phyloP scores from a whole-genome alignment of 768 basidiomycete species.

The Mycena rosella region DNA sequence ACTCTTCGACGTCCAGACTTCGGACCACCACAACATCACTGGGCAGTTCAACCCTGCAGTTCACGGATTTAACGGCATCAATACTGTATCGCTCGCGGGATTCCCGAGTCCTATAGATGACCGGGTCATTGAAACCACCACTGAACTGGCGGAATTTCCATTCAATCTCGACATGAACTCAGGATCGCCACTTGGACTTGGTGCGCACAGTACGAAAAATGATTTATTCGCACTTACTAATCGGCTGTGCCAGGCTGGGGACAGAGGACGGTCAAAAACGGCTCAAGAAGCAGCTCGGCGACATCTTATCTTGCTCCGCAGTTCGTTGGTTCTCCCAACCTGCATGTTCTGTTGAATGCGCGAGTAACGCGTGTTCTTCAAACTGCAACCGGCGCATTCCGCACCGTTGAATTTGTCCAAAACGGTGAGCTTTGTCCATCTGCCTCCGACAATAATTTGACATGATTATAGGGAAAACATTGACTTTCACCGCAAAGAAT shows the following conservation, averaged over 20 bases:
- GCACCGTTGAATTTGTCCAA: slow-evolving; percentile 3
- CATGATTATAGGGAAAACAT: neutral
- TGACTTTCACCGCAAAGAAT: slow-evolving; percentile 39
- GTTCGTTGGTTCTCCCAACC: neutral
- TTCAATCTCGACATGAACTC: slow-evolving; percentile 36
- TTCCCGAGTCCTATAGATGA: slow-evolving; percentile 38
- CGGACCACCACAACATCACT: slow-evolving; percentile 44
- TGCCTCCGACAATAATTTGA: neutral
- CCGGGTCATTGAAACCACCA: slow-evolving; percentile 40
- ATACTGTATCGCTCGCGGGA: slow-evolving; percentile 38
- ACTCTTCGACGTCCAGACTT: slow-evolving; percentile 37
- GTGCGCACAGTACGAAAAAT: slow-evolving; percentile 6
- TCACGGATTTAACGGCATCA: slow-evolving; percentile 44
- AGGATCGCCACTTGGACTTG: slow-evolving; percentile 31
- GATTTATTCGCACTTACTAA: neutral
- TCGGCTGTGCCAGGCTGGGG: slow-evolving; percentile 30
- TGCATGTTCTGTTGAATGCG: slow-evolving; percentile 30
- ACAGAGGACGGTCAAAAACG: neutral
- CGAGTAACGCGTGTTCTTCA: slow-evolving; percentile 39
- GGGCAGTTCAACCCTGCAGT: slow-evolving; percentile 41
- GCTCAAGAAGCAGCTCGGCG: neutral
- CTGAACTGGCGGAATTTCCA: slow-evolving; percentile 34
- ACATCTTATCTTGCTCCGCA: neutral
- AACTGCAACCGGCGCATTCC: slow-evolving; percentile 15
- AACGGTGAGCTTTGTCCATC: neutral